Conservation (phyloP, 2,329 filamentous ascomycete genomes). For the Alternaria triticimaculans region DNA sequence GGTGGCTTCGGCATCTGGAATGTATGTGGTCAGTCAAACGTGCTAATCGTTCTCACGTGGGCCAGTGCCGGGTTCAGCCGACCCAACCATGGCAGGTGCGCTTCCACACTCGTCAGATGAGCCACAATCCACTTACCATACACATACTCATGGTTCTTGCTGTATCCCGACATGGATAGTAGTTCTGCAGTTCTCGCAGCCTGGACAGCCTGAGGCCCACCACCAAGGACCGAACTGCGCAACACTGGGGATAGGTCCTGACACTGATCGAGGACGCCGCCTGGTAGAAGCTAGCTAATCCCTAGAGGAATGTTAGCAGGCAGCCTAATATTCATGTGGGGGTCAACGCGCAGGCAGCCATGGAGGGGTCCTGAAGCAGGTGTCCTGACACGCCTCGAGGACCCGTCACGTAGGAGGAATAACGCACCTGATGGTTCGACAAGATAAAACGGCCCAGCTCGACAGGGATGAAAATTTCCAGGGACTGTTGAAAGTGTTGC, state of each 20-base stretch:
- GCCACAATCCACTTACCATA: constrained; percentile 71
- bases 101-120: constrained; percentile 48
- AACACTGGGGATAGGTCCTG: constrained; percentile 34
- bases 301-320: constrained; percentile 33
- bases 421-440: constrained; percentile 47
- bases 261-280: constrained; percentile 38
- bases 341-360: constrained; percentile 40
- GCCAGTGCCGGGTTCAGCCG: constrained; percentile 41
- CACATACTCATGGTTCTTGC: constrained; percentile 77
- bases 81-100: constrained; percentile 47
- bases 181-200: constrained; percentile 52
- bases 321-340: constrained; percentile 28
- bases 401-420: constrained; percentile 16
- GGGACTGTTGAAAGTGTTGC: constrained; percentile 4
- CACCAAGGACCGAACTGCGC: constrained; percentile 41
- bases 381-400: constrained; percentile 17
- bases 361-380: constrained; percentile 20
- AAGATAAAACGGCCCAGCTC: constrained; percentile 47
- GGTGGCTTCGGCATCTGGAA: constrained; percentile 65
- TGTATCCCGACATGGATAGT: constrained; percentile 82
- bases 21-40: constrained; percentile 55
- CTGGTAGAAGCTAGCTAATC: constrained; percentile 43
- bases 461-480: constrained; percentile 35
- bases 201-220: constrained; percentile 60
- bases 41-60: constrained; percentile 48